A percentile compares a stretch with the other conserved stretches of the same genome.
Conservation (phyloP, 371 early-diverging fungal genomes). For the Cokeromyces recurvatus region DNA sequence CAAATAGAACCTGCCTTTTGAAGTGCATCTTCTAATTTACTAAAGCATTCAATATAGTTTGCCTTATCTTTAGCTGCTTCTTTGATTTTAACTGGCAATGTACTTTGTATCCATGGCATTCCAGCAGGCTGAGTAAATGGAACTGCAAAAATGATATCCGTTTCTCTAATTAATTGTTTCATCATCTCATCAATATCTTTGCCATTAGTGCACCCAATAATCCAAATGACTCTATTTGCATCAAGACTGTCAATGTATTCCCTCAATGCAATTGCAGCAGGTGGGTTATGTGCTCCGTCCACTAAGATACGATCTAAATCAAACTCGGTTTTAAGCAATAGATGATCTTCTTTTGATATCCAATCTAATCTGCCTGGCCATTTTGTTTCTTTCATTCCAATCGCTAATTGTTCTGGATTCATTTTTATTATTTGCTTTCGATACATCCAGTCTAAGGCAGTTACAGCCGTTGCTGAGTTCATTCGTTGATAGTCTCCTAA, state of each 20-base stretch:
- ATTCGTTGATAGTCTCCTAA: slow-evolving; percentile 76
- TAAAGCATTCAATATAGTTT: slow-evolving; percentile 7
- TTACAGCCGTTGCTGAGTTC: slow-evolving; percentile 75
- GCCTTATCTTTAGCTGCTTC: slow-evolving; percentile 7
- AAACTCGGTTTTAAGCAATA: not conserved
- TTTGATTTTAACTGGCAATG: slow-evolving; percentile 19
- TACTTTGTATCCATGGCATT: slow-evolving; percentile 84
- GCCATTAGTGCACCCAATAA: slow-evolving; percentile 71
- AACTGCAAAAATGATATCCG: slow-evolving; percentile 62
- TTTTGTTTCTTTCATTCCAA: slow-evolving; percentile 54
- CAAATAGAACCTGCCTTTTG: slow-evolving; percentile 4
- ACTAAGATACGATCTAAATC: slow-evolving; percentile 46
- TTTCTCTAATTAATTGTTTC: slow-evolving; percentile 38
- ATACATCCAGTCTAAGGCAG: slow-evolving; percentile 54
- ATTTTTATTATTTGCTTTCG: slow-evolving; percentile 12
- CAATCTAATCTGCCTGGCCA: slow-evolving; percentile 89
- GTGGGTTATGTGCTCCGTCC: slow-evolving; percentile 90
- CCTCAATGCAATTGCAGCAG: slow-evolving; percentile 62
- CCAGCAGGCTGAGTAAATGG: slow-evolving; percentile 73
- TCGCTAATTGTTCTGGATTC: slow-evolving; percentile 41
- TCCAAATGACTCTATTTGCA: slow-evolving; percentile 59
- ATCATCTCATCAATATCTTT: slow-evolving; percentile 65
- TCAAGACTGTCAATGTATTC: slow-evolving; percentile 52
- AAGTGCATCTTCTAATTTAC: slow-evolving; percentile 21
- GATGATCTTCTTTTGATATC: slow-evolving; percentile 21